Evolutionary conservation across 306 rosid genomes (phyloP).

Genomic region (Senna tora): DNA sequence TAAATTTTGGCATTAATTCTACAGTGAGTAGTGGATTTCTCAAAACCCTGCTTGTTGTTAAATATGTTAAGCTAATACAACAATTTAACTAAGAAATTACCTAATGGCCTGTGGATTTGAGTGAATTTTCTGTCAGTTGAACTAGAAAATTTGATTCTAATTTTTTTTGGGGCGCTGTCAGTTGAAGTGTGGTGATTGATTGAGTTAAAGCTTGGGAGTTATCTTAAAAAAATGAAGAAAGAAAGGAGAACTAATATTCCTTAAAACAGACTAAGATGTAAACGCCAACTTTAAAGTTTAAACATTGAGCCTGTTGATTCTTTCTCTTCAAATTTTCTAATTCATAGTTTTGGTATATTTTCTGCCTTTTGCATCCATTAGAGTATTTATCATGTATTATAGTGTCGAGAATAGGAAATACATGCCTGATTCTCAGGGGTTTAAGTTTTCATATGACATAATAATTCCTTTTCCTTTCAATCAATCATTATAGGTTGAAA

Average conservation of each 20-base stretch:
- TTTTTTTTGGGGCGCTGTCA: neutral
- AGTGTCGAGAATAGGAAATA: slow-evolving; percentile 6
- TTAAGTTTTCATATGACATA: slow-evolving; percentile 1
- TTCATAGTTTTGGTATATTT: neutral
- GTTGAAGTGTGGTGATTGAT: slow-evolving; percentile 19
- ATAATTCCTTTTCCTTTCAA: neutral
- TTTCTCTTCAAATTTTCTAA: neutral
- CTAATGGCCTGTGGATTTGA: slow-evolving; percentile 19
- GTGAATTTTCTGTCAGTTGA: slow-evolving; percentile 24
- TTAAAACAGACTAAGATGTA: neutral
- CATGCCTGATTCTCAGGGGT: slow-evolving; percentile 17
- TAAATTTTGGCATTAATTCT: slow-evolving; percentile 23
- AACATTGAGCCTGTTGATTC: slow-evolving; percentile 7
- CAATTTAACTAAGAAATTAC: slow-evolving; percentile 8
- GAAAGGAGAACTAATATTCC: neutral
- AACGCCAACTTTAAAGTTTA: slow-evolving; percentile 24
- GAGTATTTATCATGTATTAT: slow-evolving; percentile 27
- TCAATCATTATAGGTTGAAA: neutral
- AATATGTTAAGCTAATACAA: neutral
- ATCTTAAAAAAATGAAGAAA: slow-evolving; percentile 31
- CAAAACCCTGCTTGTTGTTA: slow-evolving; percentile 5
- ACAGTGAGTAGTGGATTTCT: slow-evolving; percentile 20
- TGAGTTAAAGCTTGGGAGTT: slow-evolving; percentile 17
- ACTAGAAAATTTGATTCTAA: slow-evolving; percentile 17
- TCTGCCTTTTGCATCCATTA: slow-evolving; percentile 8